phyloP scores from a whole-genome alignment of 192 early-diverging fungal species.

The Backusella mclennaniae region DNA sequence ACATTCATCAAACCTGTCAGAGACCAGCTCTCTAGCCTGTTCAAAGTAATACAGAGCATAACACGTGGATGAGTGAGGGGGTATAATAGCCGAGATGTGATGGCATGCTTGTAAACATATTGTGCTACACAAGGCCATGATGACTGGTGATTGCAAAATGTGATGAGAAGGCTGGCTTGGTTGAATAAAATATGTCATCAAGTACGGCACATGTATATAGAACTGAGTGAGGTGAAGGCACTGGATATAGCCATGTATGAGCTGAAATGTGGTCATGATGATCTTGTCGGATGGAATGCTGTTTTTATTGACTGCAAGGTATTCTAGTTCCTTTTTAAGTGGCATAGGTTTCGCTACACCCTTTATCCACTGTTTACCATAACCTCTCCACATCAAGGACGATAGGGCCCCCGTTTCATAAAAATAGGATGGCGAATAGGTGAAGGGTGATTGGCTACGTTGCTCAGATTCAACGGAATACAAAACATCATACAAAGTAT shows the following conservation, averaged over 20 bases:
- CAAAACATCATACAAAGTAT: neutral
- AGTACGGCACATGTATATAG: slow-evolving; percentile 10
- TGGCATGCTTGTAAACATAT: too few relatives aligned
- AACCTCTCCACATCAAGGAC: neutral
- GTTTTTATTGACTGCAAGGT: too few relatives aligned
- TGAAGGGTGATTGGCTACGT: neutral
- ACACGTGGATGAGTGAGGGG: too few relatives aligned
- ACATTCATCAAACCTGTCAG: neutral
- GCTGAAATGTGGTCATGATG: neutral
- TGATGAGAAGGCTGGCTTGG: too few relatives aligned
- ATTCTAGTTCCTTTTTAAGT: neutral
- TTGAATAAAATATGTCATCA: neutral
- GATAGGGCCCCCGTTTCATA: neutral
- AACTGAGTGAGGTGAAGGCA: slow-evolving; percentile 3
- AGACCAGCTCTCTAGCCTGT: neutral
- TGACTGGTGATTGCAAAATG: too few relatives aligned
- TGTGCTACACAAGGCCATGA: too few relatives aligned
- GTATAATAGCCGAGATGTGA: too few relatives aligned
- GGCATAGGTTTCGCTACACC: neutral
- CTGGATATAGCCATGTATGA: neutral
- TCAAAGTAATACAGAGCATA: too few relatives aligned
- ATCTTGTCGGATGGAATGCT: neutral
- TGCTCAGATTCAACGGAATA: neutral
- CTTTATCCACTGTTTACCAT: neutral
- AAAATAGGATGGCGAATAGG: neutral